phyloP scores from a whole-genome alignment of 768 basidiomycete genomes.

The Trametes cingulata region DNA sequence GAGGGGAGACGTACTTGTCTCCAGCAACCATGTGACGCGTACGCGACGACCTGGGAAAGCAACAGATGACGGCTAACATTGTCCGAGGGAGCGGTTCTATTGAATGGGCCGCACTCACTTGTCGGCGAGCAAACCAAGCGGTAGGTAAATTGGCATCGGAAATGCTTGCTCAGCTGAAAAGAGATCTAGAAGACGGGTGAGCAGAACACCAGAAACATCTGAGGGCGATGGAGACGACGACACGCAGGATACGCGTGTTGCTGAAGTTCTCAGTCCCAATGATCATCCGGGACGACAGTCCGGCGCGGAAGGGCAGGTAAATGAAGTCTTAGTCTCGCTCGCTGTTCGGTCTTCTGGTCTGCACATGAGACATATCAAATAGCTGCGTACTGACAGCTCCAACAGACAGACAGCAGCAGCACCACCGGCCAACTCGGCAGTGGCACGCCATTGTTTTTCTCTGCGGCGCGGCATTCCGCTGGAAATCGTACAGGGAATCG shows the following conservation, averaged over 20 bases:
- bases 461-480: too few relatives aligned
- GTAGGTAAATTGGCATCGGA: constrained; percentile 1
- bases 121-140: constrained; percentile 1
- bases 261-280: background rate
- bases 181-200: background rate
- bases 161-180: background rate
- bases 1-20: background rate
- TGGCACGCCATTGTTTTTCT: too few relatives aligned
- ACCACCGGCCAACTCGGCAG: too few relatives aligned
- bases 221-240: background rate
- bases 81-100: background rate
- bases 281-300: background rate
- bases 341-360: background rate
- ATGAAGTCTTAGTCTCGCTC: background rate
- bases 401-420: too few relatives aligned
- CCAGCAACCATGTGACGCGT: background rate
- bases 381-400: too few relatives aligned
- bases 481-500: too few relatives aligned
- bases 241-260: background rate
- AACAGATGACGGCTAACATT: background rate
- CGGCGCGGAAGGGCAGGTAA: background rate
- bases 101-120: background rate
- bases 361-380: background rate
- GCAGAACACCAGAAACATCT: background rate
- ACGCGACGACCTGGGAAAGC: background rate